Evolutionary conservation across 1,139 yeast species (phyloP), one percentile per base, ranked within the genome.

Genomic region (Candida dubliniensis): DNA sequence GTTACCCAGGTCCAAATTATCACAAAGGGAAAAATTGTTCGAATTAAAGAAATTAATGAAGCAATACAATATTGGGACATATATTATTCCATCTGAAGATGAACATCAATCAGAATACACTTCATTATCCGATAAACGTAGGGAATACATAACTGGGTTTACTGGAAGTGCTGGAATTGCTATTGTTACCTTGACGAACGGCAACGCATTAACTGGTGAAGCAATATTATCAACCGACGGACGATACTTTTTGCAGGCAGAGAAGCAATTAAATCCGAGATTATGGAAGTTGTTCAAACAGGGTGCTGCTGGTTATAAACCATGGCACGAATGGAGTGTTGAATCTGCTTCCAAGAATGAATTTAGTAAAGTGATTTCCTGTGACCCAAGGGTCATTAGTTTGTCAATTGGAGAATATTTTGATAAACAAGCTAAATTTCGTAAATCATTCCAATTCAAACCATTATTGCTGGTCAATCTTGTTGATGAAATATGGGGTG

Each of bases 121-220:
- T 0, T 71, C 82, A 0, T 57, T 66, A 13, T 69, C 79, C 2
- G 84, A 79, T 47, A 76, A 69, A 43, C 63, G 83, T 42, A 62
- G 83, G 44, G 79, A 70, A 48, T 79, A 53, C 49, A 67, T 79
- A 12, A 60, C 75, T 13, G 84, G 80, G 0, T 79, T 79, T 51
- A 74, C 81, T 2, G 84, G 84, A 1, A 75, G 81, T 54, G 79
- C 83, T 8, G 84, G 84, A 9, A 60, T 77, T 18, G 81, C 81
- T 1, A 66, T 79, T 10, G 67, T 79, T 8, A 74, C 82, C 0
- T 58, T 76, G 38, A 67, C 64, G 10, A 68, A 69, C 47, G 61
- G 45, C 2, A 62, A 57, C 0, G 43, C 48, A 1, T 56, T 66
- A 41, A 47, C 55, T 18, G 79, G 72, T 49, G 75, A 58, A 30